Evolutionary conservation across 2,329 filamentous ascomycete species (phyloP).

Genomic region (Ophiostoma montium): DNA sequence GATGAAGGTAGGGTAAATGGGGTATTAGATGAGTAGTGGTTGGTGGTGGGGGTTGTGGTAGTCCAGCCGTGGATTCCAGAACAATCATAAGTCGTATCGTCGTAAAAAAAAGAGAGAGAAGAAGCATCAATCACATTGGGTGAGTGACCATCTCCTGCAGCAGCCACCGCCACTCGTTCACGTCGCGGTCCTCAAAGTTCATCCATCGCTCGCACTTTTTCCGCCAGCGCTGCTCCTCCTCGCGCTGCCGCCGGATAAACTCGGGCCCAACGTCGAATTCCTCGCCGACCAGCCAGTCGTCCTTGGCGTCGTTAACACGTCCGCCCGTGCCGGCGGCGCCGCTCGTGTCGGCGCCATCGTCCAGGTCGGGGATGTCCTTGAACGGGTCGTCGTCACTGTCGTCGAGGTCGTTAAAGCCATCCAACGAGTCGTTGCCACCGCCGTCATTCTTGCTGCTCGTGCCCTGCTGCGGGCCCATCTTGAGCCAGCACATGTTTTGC

Average conservation of each 20-base stretch:
- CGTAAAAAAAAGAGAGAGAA: not conserved
- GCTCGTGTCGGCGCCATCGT: slow-evolving; percentile 47
- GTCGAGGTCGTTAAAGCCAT: slow-evolving; percentile 54
- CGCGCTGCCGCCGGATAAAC: slow-evolving; percentile 75
- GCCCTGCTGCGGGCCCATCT: slow-evolving; percentile 40
- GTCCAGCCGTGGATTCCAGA: not conserved
- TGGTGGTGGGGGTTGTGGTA: not conserved
- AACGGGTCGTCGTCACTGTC: slow-evolving; percentile 89
- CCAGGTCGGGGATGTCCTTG: slow-evolving; percentile 84
- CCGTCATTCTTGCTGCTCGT: slow-evolving; percentile 26
- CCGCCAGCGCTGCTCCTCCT: slow-evolving; percentile 85
- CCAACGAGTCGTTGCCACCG: slow-evolving; percentile 45
- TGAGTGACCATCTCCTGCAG: slow-evolving; percentile 43
- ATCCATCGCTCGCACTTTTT: slow-evolving; percentile 83
- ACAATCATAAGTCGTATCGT: not conserved
- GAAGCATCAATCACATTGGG: slow-evolving; percentile 5
- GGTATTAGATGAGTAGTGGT: not conserved
- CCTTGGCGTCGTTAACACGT: slow-evolving; percentile 25
- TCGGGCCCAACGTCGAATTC: slow-evolving; percentile 96
- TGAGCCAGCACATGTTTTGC: slow-evolving; percentile 94
- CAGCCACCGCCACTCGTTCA: slow-evolving; percentile 63
- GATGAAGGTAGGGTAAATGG: not conserved
- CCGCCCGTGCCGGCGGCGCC: slow-evolving; percentile 37
- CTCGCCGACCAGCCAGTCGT: slow-evolving; percentile 80
- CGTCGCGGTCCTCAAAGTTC: slow-evolving; percentile 38